Base-by-base conservation (phyloP, 441 rosid species). In the Euphorbia celastroides region DNA sequence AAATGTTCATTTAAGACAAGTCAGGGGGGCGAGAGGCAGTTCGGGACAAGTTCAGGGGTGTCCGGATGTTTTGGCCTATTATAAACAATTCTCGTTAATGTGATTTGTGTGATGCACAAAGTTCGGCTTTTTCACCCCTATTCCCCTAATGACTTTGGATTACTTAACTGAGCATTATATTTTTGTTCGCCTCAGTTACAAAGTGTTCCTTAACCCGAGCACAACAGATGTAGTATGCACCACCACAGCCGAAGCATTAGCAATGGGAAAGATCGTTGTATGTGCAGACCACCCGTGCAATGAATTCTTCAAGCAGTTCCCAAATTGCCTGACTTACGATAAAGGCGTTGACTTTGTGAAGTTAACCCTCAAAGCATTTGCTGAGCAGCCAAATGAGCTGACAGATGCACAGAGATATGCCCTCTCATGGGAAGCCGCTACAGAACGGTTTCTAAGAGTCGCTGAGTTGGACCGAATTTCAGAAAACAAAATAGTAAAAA, bases 191-290 rank as follows among this genome's bases (percentile, higher is more conserved):
- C 63, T 51, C 90, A 92, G 97, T 70, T 92, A 88, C 70, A 94
- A 87, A 80, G 91, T 88, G 77, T 94, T 94, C 73, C 80, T 94
- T 77, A 94, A 94, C 76, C 98, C 99, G 5, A 94, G 99, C 88
- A 94, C 97, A 54, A 89, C 96, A 9, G 99, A 94, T 55, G 97
- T 94, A 50, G 97, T 94, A 60, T 94, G 98, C 82, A 94, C 99
- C 17, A 89, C 97, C 48, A 92, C 96, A 8, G 96, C 96, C 55
- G 99, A 94, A 83, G 99, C 98, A 44, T 76, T 94, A 75, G 99
- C 99, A 32, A 94, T 94, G 99, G 98, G 98, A 1, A 94, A 94
- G 74, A 76, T 70, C 2, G 97, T 88, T 48, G 86, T 94, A 12
- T 89, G 96, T 57, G 91, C 97, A 56, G 78, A 94, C 65, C 98